Base-by-base conservation (phyloP, 306 rosid species). In the Prosopis cineraria region DNA sequence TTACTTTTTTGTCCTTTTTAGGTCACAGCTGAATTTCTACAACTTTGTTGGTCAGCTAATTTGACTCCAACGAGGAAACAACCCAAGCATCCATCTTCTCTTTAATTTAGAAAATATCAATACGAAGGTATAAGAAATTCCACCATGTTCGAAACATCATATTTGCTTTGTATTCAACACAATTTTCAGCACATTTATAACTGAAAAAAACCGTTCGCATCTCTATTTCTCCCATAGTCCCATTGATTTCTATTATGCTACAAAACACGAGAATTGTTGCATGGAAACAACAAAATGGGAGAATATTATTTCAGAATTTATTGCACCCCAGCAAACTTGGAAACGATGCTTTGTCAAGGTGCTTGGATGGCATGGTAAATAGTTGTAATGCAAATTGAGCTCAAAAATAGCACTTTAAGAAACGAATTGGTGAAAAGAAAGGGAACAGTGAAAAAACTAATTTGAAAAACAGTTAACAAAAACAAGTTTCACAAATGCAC, bases 101-200 rank as follows among this genome's bases (percentile, higher is more conserved):
- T 25, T 56, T 30, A 56, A 24, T 17, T 73, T 45, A 75, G 80
- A 50, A 16, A 65, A 66, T 5, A 66, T 27, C 73, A 66, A 37
- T 36, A 10, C 20, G 20, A 66, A 66, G 29, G 41, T 55, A 3
- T 5, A 20, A 75, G 72, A 16, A 58, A 62, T 40, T 68, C 73
- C 73, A 9, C 71, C 58, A 6, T 43, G 39, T 27, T 25, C 14
- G 58, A 39, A 11, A 24, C 73, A 68, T 24, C 25, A 13, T 27
- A n/a, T n/a, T 55, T n/a, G n/a, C n/a, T n/a, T n/a, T n/a, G n/a
- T n/a, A n/a, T n/a, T n/a, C n/a, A n/a, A n/a, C n/a, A n/a, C n/a
- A n/a, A n/a, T n/a, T n/a, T n/a, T n/a, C n/a, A n/a, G n/a, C n/a
- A n/a, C n/a, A n/a, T n/a, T 62, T 31, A 62, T 17, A 30, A 30